A percentile compares a stretch with the other conserved stretches of the same genome.
Conservation (phyloP, 2,329 filamentous ascomycete genomes). For the Exophiala dermatitidis region DNA sequence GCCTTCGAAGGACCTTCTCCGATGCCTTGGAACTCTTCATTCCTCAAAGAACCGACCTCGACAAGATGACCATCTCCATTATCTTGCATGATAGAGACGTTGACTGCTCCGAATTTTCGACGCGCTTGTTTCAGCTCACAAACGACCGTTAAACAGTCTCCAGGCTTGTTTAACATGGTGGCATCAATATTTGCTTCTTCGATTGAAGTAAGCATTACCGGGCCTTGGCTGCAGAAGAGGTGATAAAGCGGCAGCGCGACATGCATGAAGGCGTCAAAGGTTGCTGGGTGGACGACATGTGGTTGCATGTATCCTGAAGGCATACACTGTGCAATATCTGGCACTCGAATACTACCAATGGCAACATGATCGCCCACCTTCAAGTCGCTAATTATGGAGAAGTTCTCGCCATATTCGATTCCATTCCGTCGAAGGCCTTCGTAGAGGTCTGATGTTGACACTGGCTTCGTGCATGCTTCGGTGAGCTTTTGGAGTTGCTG, state of each 20-base stretch:
- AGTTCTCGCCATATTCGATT: slow-evolving; percentile 6
- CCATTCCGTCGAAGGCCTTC: slow-evolving; percentile 1
- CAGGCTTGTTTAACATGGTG: neutral
- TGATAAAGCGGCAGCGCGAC: slow-evolving; percentile 10
- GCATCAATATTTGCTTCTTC: slow-evolving; percentile 2
- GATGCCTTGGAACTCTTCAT: slow-evolving; percentile 6
- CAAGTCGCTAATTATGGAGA: slow-evolving; percentile 3
- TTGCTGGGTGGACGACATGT: slow-evolving; percentile 18
- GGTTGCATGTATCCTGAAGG: slow-evolving; percentile 1
- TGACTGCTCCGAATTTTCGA: slow-evolving; percentile 1
- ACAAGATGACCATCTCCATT: neutral
- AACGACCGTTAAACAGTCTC: neutral
- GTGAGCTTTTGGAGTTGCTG: neutral
- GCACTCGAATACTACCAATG: slow-evolving; percentile 1
- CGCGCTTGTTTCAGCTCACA: neutral
- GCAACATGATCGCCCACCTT: slow-evolving; percentile 1
- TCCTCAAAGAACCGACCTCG: neutral
- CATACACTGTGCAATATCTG: slow-evolving; percentile 4
- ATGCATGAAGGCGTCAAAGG: slow-evolving; percentile 15
- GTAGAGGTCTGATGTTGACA: slow-evolving; percentile 1
- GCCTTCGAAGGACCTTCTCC: neutral
- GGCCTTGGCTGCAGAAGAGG: slow-evolving; percentile 7
- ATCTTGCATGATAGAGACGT: slow-evolving; percentile 4
- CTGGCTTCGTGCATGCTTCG: neutral
- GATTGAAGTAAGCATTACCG: slow-evolving; percentile 8